Evolutionary conservation across 768 basidiomycete species (phyloP).

Genomic region (Lentinula sp.): DNA sequence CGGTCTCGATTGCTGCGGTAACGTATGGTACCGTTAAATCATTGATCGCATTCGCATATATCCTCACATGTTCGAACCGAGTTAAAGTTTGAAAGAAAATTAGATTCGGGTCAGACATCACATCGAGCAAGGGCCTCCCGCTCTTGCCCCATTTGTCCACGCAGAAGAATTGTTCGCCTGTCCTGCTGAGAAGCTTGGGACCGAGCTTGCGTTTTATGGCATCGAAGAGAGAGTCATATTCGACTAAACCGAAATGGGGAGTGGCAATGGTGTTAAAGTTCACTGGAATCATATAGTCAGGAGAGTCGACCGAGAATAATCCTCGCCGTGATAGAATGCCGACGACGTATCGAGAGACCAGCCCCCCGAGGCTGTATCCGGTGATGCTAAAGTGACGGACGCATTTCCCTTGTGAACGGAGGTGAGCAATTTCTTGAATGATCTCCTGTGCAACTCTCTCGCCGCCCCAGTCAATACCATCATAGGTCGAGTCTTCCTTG

Average conservation of each 20-base stretch:
- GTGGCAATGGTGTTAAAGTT: slow-evolving; percentile 65
- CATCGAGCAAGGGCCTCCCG: slow-evolving; percentile 45
- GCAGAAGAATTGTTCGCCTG: slow-evolving; percentile 51
- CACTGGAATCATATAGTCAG: slow-evolving; percentile 38
- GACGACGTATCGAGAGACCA: slow-evolving; percentile 74
- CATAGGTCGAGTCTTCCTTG: slow-evolving; percentile 62
- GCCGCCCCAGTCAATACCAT: slow-evolving; percentile 81
- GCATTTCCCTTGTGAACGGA: slow-evolving; percentile 45
- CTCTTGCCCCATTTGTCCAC: slow-evolving; percentile 47
- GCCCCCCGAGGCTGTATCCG: slow-evolving; percentile 79
- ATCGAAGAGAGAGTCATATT: slow-evolving; percentile 37
- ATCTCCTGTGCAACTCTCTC: slow-evolving; percentile 80
- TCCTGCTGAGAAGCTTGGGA: slow-evolving; percentile 46
- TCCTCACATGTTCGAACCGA: slow-evolving; percentile 54
- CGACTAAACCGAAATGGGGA: slow-evolving; percentile 53
- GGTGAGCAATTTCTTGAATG: slow-evolving; percentile 41
- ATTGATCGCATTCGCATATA: slow-evolving; percentile 84
- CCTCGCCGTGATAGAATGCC: slow-evolving; percentile 27
- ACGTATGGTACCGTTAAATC: slow-evolving; percentile 81
- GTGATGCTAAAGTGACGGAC: slow-evolving; percentile 69
- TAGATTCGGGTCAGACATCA: slow-evolving; percentile 68
- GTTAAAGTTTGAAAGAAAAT: slow-evolving; percentile 72
- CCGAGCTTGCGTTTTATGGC: slow-evolving; percentile 35
- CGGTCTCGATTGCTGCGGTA: slow-evolving; percentile 64
- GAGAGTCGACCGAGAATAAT: slow-evolving; percentile 33